phyloP scores from a whole-genome alignment of 768 basidiomycete genomes.

The Naganishia vaughanmartiniae region DNA sequence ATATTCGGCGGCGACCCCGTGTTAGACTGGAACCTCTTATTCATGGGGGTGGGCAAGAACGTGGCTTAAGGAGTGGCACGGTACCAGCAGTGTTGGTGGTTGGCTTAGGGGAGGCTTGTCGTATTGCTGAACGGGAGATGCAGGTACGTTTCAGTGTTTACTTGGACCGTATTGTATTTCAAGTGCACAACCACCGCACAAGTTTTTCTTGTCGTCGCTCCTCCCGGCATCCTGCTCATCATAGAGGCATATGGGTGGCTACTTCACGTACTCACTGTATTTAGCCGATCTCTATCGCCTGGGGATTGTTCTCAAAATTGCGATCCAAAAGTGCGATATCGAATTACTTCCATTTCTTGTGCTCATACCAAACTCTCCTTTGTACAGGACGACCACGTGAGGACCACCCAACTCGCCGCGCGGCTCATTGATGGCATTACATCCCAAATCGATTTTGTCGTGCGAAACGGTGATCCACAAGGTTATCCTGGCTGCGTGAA shows the following conservation, averaged over 20 bases:
- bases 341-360: neutral
- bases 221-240: too few relatives aligned
- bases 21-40: constrained; percentile 92
- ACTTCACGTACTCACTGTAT: too few relatives aligned
- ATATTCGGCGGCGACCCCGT: constrained; percentile 85
- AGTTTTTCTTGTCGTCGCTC: too few relatives aligned
- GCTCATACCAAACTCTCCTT: neutral
- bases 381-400: constrained; percentile 71
- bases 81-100: constrained; percentile 82
- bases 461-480: constrained; percentile 84
- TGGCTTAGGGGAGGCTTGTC: constrained; percentile 90
- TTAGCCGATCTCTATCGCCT: too few relatives aligned
- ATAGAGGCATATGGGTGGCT: too few relatives aligned
- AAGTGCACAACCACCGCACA: too few relatives aligned
- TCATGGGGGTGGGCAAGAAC: constrained; percentile 94
- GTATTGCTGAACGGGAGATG: constrained; percentile 91
- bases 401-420: constrained; percentile 70
- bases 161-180: too few relatives aligned
- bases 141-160: constrained; percentile 61
- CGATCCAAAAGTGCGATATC: neutral
- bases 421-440: constrained; percentile 79
- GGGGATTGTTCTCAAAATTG: neutral
- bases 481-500: constrained; percentile 97
- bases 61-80: constrained; percentile 92
- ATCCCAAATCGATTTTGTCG: constrained; percentile 78